Base-by-base conservation (phyloP, 2,329 filamentous ascomycete genomes). In the Arthrobotrys pseudoclavata region DNA sequence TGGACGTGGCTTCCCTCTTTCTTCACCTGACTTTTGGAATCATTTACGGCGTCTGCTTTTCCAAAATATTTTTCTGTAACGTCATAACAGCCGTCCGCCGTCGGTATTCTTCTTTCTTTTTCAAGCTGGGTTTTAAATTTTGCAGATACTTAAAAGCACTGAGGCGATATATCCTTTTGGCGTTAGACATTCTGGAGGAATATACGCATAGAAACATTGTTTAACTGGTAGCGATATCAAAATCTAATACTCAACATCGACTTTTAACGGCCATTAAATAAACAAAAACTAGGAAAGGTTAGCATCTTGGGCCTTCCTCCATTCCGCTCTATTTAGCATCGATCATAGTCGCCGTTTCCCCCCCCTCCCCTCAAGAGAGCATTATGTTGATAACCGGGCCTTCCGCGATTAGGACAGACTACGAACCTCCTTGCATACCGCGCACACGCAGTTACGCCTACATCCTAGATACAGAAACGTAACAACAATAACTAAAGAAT, bases 11-110 rank as follows among this genome's bases (percentile, higher is more conserved):
- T 77, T 77, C 74, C 74, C 74, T 67, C 69, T 71, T 68, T 24
- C 57, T 77, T 71, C 74, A 71, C 74, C 74, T 77, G 74, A 71
- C 74, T 77, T 69, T 77, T 77, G 67, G 61, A 52, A 71, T 48
- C 74, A 53, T 71, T 60, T 71, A 68, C 47, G 61, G 67, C 62
- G 52, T 77, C 61, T 71, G 50, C 45, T 68, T 76, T 60, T 68
- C 67, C 61, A 67, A 42, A 67, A 18, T 61, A 76, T 70, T 66
- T 57, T 67, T 52, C 64, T 71, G 66, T 67, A 77, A 77, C 74
- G 74, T 71, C 74, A 77, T 77, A 71, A 67, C 67, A 29, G 42
- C 74, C 74, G 67, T 77, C 53, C 45, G 61, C 67, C 61, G 67
- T 63, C 74, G 67, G 74, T 71, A 63, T 55, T 45, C 52, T 57